A percentile compares a stretch with the other conserved stretches of the same genome.
These are phyloP conservation scores for Theobroma grandiflorum DNA, from an alignment of 441 rosid species.

Conservation along the genomic window DNA sequence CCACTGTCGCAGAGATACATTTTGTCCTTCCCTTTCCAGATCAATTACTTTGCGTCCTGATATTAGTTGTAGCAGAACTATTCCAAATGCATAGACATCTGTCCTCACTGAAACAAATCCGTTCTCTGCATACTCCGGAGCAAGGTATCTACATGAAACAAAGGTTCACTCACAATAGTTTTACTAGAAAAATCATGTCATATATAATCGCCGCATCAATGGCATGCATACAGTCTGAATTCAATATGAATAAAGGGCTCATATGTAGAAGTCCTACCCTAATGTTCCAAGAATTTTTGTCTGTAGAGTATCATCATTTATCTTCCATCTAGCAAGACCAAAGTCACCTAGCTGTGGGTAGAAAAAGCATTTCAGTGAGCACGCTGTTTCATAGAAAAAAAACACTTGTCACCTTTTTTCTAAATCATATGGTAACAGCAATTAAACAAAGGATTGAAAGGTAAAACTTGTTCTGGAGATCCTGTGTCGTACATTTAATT, in stretches of 20 bases:
- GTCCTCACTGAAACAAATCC: conserved; percentile 65
- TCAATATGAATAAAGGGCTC: background rate
- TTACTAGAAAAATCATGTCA: background rate
- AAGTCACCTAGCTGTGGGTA: conserved; percentile 63
- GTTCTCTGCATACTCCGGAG: conserved; percentile 68
- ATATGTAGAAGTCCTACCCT: conserved; percentile 45
- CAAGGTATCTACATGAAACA: conserved; percentile 53
- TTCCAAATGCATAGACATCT: conserved; percentile 67
- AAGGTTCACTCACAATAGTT: background rate
- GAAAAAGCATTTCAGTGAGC: conserved; percentile 6
- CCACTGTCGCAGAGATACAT: conserved; percentile 60
- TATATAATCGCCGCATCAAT: background rate
- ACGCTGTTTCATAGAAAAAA: background rate
- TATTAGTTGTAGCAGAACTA: conserved; percentile 59
- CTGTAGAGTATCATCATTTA: conserved; percentile 49
- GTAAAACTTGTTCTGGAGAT: background rate
- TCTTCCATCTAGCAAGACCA: conserved; percentile 72
- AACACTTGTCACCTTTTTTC: background rate
- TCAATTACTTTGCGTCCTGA: conserved; percentile 57
- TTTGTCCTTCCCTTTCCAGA: conserved; percentile 34
- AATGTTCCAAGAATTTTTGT: conserved; percentile 65
- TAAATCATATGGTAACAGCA: background rate
- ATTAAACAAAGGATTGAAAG: background rate
- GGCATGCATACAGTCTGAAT: background rate
- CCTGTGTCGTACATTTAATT: background rate